Base-by-base conservation (phyloP, 352 stramenopile genomes). In the Phytophthora gonapodyides region DNA sequence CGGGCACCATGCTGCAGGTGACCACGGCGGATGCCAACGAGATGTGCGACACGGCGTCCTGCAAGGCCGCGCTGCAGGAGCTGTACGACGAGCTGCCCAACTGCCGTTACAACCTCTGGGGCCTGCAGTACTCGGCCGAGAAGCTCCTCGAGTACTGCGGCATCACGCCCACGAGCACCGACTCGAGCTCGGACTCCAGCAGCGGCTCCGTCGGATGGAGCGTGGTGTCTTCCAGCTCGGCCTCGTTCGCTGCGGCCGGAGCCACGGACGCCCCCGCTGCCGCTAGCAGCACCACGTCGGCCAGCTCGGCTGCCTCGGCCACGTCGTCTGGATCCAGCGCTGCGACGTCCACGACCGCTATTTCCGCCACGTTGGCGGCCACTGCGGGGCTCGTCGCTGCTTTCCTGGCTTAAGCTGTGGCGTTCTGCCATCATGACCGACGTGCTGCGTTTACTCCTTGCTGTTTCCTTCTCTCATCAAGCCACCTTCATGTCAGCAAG, bases 41-140 rank as follows among this genome's bases (percentile, higher is more conserved):
- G 9, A 74, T 91, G 11, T 88, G 80, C 53, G 69, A 69, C 30
- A 67, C 71, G 16, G 31, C 69, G 17, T 67, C 77, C 10, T 92
- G 83, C 57, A 78, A 44, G 17, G 63, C 67, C 2, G 79, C 80
- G 56, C 75, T 90, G n/a, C 64, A 84, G 56, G 50, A 70, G 31
- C 68, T 92, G 17, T 89, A 91, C 74, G 73, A 73, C 46, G 57
- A 40, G 47, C 59, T 93, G 53, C 80, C 83, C 7, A 64, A 87
- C 44, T 93, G 83, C 62, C 73, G 69, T 24, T 89, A 81, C 68
- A 41, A 78, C 21, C 67, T 81, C 59, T 84, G 70, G 76, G 70
- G 67, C 0, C 62, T 88, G 49, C 70, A 82, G 54, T 71, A 77
- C 42, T 63, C 69, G 44, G 59, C 71, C 24, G 63, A 65, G 55